phyloP scores from a whole-genome alignment of 176 grass and related monocot species.

The Lolium perenne region DNA sequence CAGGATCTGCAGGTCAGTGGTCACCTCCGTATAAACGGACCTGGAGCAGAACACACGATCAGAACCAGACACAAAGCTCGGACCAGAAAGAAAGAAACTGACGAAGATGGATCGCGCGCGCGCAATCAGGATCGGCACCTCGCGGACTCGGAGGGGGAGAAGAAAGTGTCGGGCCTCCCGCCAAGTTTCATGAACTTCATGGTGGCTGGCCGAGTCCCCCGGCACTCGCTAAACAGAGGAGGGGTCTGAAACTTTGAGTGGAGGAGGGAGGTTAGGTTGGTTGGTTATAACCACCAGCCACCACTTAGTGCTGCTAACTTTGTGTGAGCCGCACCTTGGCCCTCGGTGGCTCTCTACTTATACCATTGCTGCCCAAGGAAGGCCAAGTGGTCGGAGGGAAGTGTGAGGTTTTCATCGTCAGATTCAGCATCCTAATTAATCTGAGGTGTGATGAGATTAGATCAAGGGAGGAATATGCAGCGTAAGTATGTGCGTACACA shows the following conservation, averaged over 20 bases:
- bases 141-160: constrained; percentile 65
- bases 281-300: constrained; percentile 37
- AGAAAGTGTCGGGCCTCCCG: constrained; percentile 78
- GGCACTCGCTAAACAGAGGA: constrained; percentile 43
- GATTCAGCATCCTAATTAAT: constrained; percentile 16
- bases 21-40: constrained; percentile 87
- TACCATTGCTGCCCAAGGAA: constrained; percentile 47
- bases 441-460: constrained; percentile 20
- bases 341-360: constrained; percentile 53
- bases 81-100: background rate
- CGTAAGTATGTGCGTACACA: constrained; percentile 6
- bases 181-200: constrained; percentile 99
- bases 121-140: constrained; percentile 53
- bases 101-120: constrained; percentile 6
- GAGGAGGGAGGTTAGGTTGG: background rate
- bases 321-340: constrained; percentile 44
- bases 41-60: constrained; percentile 45
- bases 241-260: constrained; percentile 41
- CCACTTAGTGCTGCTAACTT: constrained; percentile 34
- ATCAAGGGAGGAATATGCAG: constrained; percentile 26
- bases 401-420: constrained; percentile 36
- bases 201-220: constrained; percentile 44
- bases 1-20: constrained; percentile 85
- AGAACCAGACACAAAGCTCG: constrained; percentile 1
- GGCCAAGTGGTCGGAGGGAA: constrained; percentile 44